A percentile compares a stretch with the other conserved stretches of the same genome.
Evolutionary conservation across 768 basidiomycete genomes (phyloP).

Genomic region (Rhodotorula babjevae): DNA sequence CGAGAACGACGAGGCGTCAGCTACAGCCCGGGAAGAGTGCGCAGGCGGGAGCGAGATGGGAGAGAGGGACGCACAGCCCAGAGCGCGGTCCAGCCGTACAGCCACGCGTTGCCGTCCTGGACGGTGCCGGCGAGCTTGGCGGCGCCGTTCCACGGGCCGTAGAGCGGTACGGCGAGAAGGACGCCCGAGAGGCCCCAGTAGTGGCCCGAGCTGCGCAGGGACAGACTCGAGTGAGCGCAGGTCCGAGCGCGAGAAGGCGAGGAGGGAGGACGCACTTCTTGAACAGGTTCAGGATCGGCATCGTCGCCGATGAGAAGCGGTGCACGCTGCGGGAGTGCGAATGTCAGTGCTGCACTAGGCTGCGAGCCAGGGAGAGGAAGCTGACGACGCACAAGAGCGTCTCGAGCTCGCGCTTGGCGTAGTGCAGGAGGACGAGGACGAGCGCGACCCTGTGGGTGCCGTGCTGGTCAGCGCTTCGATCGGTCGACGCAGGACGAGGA

Average conservation of each 20-base stretch:
- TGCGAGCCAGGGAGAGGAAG: background rate
- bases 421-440: constrained; percentile 75
- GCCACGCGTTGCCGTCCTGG: constrained; percentile 59
- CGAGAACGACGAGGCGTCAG: background rate
- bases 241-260: background rate
- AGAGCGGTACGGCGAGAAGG: constrained; percentile 71
- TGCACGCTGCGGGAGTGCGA: constrained; percentile 61
- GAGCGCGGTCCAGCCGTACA: constrained; percentile 61
- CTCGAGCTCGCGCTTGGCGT: constrained; percentile 85
- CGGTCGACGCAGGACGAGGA: background rate
- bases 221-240: background rate
- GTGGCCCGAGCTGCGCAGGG: constrained; percentile 65
- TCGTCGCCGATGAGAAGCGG: constrained; percentile 89
- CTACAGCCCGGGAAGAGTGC: too few relatives aligned
- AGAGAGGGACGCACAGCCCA: constrained; percentile 61
- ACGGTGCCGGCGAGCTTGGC: constrained; percentile 61
- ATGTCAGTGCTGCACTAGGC: background rate
- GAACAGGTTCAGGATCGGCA: constrained; percentile 79
- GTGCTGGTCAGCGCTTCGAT: constrained; percentile 35
- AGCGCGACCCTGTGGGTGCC: constrained; percentile 56
- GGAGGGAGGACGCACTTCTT: constrained; percentile 66
- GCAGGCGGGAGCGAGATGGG: too few relatives aligned
- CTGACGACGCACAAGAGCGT: constrained; percentile 66
- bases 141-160: constrained; percentile 71
- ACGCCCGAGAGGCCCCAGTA: constrained; percentile 81